A percentile compares a stretch with the other conserved stretches of the same genome.
phyloP scores from a whole-genome alignment of 495 filamentous ascomycete species.

The Collariella sp. region DNA sequence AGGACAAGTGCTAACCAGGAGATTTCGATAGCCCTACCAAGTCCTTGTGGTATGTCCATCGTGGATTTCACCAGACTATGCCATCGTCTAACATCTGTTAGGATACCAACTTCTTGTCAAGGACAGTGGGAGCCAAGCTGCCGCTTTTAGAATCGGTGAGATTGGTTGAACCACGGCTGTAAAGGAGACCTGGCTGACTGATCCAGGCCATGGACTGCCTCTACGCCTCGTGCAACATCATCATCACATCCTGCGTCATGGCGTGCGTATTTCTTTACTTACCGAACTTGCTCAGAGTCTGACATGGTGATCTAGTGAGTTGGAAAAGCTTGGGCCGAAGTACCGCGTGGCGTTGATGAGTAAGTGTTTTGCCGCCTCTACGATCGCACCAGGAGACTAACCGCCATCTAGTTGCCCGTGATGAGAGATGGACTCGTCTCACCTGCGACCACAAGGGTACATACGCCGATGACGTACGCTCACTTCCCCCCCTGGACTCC shows the following conservation, averaged over 20 bases:
- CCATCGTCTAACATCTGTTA: conserved; percentile 1
- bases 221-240: conserved; percentile 57
- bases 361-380: not conserved
- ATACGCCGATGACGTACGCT: conserved; percentile 72
- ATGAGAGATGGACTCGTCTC: conserved; percentile 78
- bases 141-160: conserved; percentile 63
- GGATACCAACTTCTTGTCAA: conserved; percentile 91
- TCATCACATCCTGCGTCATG: conserved; percentile 62
- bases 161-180: not conserved
- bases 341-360: conserved; percentile 76
- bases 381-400: not conserved
- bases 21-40: conserved; percentile 20
- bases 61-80: not conserved
- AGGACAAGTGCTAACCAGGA: conserved; percentile 4
- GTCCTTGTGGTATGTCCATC: conserved; percentile 20
- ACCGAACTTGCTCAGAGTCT: not conserved
- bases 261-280: conserved; percentile 8
- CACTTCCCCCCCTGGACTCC: not conserved
- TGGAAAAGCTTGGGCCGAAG: conserved; percentile 85
- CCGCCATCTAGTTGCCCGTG: conserved; percentile 60
- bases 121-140: conserved; percentile 84
- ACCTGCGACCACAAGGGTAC: conserved; percentile 82
- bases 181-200: not conserved
- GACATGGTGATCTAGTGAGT: conserved; percentile 48
- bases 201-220: conserved; percentile 59